Evolutionary conservation across 1,284 basidiomycete species (phyloP).

Genomic region (Earliella scabrosa): DNA sequence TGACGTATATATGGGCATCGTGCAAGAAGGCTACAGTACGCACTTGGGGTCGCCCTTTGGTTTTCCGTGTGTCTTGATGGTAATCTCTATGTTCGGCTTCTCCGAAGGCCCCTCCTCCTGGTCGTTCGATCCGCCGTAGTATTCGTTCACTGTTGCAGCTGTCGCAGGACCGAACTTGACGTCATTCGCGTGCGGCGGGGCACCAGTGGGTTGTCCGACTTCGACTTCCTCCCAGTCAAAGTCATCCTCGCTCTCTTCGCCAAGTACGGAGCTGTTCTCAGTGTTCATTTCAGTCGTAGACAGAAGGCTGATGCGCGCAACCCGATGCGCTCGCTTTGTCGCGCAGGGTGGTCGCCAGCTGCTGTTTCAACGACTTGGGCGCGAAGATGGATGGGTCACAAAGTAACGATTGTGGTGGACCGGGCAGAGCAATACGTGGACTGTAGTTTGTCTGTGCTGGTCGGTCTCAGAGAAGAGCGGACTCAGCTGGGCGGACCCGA

Average conservation of each 20-base stretch:
- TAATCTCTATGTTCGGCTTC: constrained; percentile 57
- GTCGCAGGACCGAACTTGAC: constrained; percentile 2
- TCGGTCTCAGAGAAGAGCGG: not conserved
- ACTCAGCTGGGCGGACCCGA: not conserved
- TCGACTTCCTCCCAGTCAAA: constrained; percentile 50
- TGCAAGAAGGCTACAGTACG: constrained; percentile 11
- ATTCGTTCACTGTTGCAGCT: constrained; percentile 3
- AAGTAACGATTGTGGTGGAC: too few species aligned
- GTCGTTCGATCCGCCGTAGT: constrained; percentile 19
- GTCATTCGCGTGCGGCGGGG: constrained; percentile 7
- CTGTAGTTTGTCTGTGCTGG: too few species aligned
- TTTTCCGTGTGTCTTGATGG: constrained; percentile 50
- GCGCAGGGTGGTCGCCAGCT: too few species aligned
- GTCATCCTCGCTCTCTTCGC: constrained; percentile 43
- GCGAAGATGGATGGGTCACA: too few species aligned
- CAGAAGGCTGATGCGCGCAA: too few species aligned
- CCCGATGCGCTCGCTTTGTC: too few species aligned
- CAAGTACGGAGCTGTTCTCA: constrained; percentile 19
- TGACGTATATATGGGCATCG: not conserved
- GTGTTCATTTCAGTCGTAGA: too few species aligned
- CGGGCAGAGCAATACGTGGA: too few species aligned
- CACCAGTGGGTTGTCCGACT: constrained; percentile 29
- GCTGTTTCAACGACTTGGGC: too few species aligned
- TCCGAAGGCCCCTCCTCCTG: constrained; percentile 26
- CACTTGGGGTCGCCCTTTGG: constrained; percentile 37